These are phyloP conservation scores for Stygiomarasmius scandens DNA, from an alignment of 1,284 basidiomycete genomes.

Conservation along the genomic window DNA sequence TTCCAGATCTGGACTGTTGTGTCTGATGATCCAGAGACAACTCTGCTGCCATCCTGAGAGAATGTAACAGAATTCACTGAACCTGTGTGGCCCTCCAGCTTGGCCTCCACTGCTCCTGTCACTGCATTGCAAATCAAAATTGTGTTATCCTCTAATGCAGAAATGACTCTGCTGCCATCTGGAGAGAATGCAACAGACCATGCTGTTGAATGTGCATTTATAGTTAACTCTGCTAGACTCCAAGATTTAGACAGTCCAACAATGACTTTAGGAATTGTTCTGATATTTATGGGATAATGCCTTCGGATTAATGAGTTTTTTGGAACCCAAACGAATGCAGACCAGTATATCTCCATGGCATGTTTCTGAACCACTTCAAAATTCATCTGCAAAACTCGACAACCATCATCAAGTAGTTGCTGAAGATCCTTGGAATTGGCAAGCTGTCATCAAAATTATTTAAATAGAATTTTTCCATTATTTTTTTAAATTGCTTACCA, in stretches of 20 bases:
- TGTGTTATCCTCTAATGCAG: too few relatives aligned
- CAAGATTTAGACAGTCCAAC: constrained; percentile 1
- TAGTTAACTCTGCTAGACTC: neutral
- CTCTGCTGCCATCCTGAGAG: too few relatives aligned
- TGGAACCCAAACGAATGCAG: constrained; percentile 20
- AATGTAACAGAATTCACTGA: too few relatives aligned
- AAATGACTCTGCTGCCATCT: neutral
- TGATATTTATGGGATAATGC: constrained; percentile 1
- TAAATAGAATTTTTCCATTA: neutral
- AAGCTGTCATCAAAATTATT: neutral
- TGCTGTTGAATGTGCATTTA: constrained; percentile 3
- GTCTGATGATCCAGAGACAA: too few relatives aligned
- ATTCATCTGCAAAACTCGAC: constrained; percentile 16
- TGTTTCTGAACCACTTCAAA: constrained; percentile 16
- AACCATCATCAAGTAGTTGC: constrained; percentile 16
- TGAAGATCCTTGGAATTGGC: neutral
- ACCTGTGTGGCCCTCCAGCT: too few relatives aligned
- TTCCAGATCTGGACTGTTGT: too few relatives aligned
- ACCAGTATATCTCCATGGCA: constrained; percentile 15
- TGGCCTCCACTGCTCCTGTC: too few relatives aligned
- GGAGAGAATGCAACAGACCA: constrained; percentile 11
- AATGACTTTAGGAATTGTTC: neutral
- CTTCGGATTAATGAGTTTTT: constrained; percentile 14
- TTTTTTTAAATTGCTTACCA: neutral
- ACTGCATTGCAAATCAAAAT: too few relatives aligned